Conservation (phyloP, 2,329 filamentous ascomycete genomes). For the Penicillium nordicum region DNA sequence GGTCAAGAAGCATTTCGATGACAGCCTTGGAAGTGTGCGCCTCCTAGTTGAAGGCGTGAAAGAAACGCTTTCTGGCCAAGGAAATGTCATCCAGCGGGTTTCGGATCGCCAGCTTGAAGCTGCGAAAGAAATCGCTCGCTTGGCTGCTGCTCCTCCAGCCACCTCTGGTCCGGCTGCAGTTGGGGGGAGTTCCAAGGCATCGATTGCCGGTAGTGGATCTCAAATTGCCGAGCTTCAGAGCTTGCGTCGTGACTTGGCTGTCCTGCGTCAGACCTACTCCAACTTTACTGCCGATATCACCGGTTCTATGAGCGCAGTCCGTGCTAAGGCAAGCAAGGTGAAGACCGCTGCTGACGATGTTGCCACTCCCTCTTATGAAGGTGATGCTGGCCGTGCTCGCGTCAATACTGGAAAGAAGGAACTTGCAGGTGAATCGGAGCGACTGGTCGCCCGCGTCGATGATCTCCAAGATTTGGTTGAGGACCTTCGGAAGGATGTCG, state of each 20-base stretch:
- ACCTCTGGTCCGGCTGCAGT: slow-evolving; percentile 20
- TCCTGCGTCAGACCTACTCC: slow-evolving; percentile 88
- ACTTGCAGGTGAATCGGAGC: slow-evolving; percentile 81
- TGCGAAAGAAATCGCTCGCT: slow-evolving; percentile 75
- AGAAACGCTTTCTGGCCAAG: slow-evolving; percentile 78
- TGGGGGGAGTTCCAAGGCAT: slow-evolving; percentile 24
- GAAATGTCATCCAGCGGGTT: slow-evolving; percentile 75
- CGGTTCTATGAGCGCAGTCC: slow-evolving; percentile 78
- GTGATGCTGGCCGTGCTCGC: slow-evolving; percentile 77
- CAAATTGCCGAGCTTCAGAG: slow-evolving; percentile 77
- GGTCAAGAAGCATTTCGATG: slow-evolving; percentile 93
- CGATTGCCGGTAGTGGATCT: slow-evolving; percentile 46
- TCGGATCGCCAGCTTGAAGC: slow-evolving; percentile 88
- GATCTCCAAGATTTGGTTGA: slow-evolving; percentile 97
- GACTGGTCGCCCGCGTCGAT: slow-evolving; percentile 86
- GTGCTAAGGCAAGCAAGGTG: slow-evolving; percentile 75
- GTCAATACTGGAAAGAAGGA: slow-evolving; percentile 84
- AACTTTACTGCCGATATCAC: slow-evolving; percentile 86
- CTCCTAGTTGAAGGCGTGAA: slow-evolving; percentile 82
- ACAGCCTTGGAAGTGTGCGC: slow-evolving; percentile 76
- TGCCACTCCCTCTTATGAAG: slow-evolving; percentile 66
- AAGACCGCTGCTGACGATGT: slow-evolving; percentile 72
- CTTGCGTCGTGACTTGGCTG: slow-evolving; percentile 81
- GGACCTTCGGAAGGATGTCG: slow-evolving; percentile 95
- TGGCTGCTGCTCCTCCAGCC: slow-evolving; percentile 50